These are phyloP conservation scores for Boletales sp. DNA, from an alignment of 768 basidiomycete genomes.

Conservation along the genomic window DNA sequence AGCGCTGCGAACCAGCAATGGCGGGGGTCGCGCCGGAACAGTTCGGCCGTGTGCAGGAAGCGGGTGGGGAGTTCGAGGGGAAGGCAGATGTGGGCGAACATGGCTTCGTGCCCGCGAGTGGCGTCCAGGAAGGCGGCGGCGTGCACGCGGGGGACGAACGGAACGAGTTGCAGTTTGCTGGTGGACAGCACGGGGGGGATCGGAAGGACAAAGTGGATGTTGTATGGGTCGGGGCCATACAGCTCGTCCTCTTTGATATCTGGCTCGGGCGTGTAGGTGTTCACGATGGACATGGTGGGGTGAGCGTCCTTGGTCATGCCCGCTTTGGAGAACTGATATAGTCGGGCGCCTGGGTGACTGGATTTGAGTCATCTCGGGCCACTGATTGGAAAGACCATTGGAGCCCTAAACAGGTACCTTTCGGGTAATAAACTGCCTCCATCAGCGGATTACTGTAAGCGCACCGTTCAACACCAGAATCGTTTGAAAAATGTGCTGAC, in stretches of 20 bases:
- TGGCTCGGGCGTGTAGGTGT: no score
- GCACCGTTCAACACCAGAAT: no score
- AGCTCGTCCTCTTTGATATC: neutral
- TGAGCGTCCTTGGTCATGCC: no score
- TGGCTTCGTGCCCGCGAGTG: constrained; percentile 17
- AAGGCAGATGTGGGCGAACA: constrained; percentile 9
- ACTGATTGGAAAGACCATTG: no score
- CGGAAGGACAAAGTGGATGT: constrained; percentile 20
- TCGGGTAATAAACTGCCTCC: no score
- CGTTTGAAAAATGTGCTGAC: no score
- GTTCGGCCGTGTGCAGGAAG: constrained; percentile 13
- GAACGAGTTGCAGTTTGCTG: constrained; percentile 16
- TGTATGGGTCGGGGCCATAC: constrained; percentile 26
- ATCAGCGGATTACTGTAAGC: no score
- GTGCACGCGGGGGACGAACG: constrained; percentile 22
- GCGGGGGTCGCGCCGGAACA: neutral
- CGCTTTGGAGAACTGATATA: no score
- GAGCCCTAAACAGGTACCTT: no score
- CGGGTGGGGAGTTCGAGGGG: constrained; percentile 8
- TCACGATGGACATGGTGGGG: no score
- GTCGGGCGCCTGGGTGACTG: no score
- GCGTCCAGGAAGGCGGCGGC: constrained; percentile 15
- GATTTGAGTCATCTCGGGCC: no score
- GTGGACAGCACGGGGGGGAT: constrained; percentile 12
- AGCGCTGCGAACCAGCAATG: constrained; percentile 35